phyloP scores from a whole-genome alignment of 2,329 filamentous ascomycete genomes.

The Ceratocystis colombiana region DNA sequence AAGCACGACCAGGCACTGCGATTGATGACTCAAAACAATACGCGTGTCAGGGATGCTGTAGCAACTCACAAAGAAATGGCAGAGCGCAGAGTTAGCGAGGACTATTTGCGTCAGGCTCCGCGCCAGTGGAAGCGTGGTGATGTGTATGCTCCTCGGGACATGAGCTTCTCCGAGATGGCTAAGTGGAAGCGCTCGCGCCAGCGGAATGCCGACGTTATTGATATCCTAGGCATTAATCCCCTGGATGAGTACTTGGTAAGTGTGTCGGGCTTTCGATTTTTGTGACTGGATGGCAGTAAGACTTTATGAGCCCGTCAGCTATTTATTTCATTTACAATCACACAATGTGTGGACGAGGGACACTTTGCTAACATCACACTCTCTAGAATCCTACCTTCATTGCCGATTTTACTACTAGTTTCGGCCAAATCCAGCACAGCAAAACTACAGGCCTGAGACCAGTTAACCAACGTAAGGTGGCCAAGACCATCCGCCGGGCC shows the following conservation, averaged over 20 bases:
- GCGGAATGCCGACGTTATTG: constrained; percentile 61
- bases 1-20: constrained; percentile 25
- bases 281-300: constrained; percentile 5
- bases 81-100: constrained; percentile 36
- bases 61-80: constrained; percentile 28
- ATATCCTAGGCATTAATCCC: constrained; percentile 69
- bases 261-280: constrained; percentile 21
- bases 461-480: constrained; percentile 84
- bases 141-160: constrained; percentile 81
- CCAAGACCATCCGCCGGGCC: constrained; percentile 80
- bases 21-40: constrained; percentile 27
- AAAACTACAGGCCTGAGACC: constrained; percentile 67
- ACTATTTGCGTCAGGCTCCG: constrained; percentile 53
- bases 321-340: not conserved
- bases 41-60: constrained; percentile 22
- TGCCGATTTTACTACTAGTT: constrained; percentile 73
- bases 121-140: constrained; percentile 69
- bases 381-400: constrained; percentile 82
- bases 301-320: not conserved
- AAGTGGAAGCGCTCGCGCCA: constrained; percentile 62
- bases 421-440: constrained; percentile 75
- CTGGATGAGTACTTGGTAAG: constrained; percentile 76
- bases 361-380: not conserved
- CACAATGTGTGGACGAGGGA: not conserved
- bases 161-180: constrained; percentile 64